Evolutionary conservation across 148 eudicot genomes (phyloP).

Genomic region (Arctostaphylos glauca): DNA sequence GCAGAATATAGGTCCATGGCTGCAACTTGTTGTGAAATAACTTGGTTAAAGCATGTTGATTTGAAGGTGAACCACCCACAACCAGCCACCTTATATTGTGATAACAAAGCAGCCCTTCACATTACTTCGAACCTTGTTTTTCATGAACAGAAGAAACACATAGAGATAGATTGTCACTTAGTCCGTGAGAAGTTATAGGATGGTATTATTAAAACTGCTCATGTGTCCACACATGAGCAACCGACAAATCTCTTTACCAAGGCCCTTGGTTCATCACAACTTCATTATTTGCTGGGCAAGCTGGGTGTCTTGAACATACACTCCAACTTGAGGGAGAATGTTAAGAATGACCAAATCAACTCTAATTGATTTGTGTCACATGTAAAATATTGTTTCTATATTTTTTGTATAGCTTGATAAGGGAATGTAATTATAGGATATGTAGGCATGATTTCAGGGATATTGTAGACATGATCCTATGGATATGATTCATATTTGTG

Average conservation of each 20-base stretch:
- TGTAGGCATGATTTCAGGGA: not conserved
- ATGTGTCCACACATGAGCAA: not conserved
- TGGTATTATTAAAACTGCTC: not conserved
- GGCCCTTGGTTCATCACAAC: not conserved
- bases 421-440: too few species aligned
- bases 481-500: not conserved
- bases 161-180: not conserved
- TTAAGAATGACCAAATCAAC: not conserved
- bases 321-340: not conserved
- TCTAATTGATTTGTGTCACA: too few species aligned
- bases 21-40: not conserved
- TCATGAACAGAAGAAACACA: not conserved
- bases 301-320: not conserved
- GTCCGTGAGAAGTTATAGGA: not conserved
- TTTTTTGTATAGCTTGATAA: too few species aligned
- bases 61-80: not conserved
- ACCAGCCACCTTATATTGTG: not conserved
- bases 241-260: not conserved
- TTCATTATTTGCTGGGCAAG: not conserved
- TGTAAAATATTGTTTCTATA: too few species aligned
- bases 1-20: not conserved
- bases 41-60: not conserved
- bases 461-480: not conserved
- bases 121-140: not conserved
- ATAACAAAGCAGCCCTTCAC: not conserved